Evolutionary conservation across 352 stramenopile species (phyloP).

Genomic region (Globisporangium uncinulatum): DNA sequence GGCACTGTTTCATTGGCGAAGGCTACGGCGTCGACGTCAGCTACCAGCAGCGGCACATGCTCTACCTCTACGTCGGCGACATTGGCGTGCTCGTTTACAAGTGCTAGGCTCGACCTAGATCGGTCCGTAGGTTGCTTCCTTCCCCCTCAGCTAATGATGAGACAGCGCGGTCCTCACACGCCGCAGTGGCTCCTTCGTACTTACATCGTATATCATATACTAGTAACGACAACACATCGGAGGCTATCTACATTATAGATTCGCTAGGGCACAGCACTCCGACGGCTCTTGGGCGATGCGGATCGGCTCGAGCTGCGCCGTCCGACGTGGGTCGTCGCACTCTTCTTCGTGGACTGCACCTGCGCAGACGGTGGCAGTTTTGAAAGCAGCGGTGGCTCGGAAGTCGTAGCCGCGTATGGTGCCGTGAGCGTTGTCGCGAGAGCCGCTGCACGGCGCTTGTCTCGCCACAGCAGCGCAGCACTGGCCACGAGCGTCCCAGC

Average conservation of each 20-base stretch:
- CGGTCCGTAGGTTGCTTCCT: too few species aligned
- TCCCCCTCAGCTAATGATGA: too few species aligned
- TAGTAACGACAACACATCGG: too few species aligned
- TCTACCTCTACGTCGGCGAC: constrained; percentile 93
- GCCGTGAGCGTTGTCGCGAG: neutral
- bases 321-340: neutral
- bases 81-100: constrained; percentile 96
- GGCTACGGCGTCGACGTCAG: constrained; percentile 96
- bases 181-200: too few species aligned
- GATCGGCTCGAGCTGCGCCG: neutral
- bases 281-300: neutral
- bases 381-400: too few species aligned
- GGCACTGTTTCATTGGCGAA: constrained; percentile 95
- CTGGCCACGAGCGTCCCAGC: constrained; percentile 34
- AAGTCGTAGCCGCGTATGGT: too few species aligned
- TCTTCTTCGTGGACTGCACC: neutral
- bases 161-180: too few species aligned
- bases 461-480: constrained; percentile 12
- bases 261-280: neutral
- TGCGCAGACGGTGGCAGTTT: neutral
- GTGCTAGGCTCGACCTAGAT: constrained; percentile 39
- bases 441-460: neutral
- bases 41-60: constrained; percentile 94
- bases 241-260: too few species aligned
- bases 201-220: too few species aligned